Evolutionary conservation across 495 filamentous ascomycete genomes (phyloP).

Genomic region (Apodospora peruviana): DNA sequence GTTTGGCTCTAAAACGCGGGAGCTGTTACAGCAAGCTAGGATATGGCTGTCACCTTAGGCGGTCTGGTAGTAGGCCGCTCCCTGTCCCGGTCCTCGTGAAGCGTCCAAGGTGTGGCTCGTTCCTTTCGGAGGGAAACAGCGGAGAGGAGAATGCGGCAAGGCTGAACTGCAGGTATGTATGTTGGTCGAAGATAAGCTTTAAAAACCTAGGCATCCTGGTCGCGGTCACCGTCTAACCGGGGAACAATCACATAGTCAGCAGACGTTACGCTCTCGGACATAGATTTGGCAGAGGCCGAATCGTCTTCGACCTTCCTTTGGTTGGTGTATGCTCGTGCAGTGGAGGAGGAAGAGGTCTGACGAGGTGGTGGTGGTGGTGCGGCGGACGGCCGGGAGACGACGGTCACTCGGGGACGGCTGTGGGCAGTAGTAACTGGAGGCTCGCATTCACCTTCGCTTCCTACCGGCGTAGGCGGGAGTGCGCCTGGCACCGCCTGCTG

Average conservation of each 20-base stretch:
- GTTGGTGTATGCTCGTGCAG: slow-evolving; percentile 3
- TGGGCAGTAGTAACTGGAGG: slow-evolving; percentile 11
- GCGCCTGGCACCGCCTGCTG: slow-evolving; percentile 42
- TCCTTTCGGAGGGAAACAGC: too few species aligned
- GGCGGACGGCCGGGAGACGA: slow-evolving; percentile 6
- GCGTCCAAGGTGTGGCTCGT: too few species aligned
- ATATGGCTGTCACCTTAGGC: too few species aligned
- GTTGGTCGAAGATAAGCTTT: too few species aligned
- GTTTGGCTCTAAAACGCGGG: too few species aligned
- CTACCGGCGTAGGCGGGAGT: slow-evolving; percentile 50
- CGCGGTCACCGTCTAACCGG: slow-evolving; percentile 33
- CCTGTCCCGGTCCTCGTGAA: too few species aligned
- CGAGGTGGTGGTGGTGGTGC: background rate
- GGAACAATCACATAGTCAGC: slow-evolving; percentile 31
- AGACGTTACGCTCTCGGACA: slow-evolving; percentile 21
- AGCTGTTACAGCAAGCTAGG: too few species aligned
- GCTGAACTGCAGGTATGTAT: too few species aligned
- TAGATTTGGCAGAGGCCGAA: slow-evolving; percentile 20
- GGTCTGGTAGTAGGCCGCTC: too few species aligned
- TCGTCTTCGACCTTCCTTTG: slow-evolving; percentile 10
- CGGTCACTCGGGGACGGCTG: slow-evolving; percentile 4
- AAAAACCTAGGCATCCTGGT: slow-evolving; percentile 24
- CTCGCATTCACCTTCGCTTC: slow-evolving; percentile 55
- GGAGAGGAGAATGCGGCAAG: too few species aligned
- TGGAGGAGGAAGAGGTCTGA: slow-evolving; percentile 1